Conservation (phyloP, 75 land plant genomes). For the Picea sitchensis region DNA sequence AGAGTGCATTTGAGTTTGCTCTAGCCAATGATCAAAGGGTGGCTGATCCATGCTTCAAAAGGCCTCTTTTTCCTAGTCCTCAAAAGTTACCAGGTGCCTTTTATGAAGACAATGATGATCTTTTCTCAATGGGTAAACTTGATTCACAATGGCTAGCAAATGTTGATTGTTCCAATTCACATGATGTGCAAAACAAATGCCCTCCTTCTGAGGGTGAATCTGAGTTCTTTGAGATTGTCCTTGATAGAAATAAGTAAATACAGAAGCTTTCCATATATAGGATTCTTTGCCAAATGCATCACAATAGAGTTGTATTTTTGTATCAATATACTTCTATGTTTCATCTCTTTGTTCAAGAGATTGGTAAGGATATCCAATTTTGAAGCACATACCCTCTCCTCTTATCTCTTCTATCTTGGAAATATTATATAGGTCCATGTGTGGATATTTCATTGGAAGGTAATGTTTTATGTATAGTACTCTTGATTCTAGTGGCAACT, state of each 20-base stretch:
- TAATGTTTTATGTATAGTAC: too few species aligned
- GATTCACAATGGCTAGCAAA: conserved; percentile 34
- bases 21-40: conserved; percentile 61
- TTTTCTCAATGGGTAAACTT: conserved; percentile 71
- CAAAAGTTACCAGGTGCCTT: not conserved
- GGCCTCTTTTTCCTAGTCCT: not conserved
- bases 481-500: too few species aligned
- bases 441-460: too few species aligned
- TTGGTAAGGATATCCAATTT: too few species aligned
- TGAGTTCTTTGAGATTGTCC: conserved; percentile 53
- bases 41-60: conserved; percentile 41
- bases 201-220: conserved; percentile 27
- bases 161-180: conserved; percentile 5
- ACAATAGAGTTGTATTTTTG: too few species aligned
- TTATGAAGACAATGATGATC: conserved; percentile 57
- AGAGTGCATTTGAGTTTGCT: conserved; percentile 47
- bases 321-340: too few species aligned
- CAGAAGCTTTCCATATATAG: not conserved
- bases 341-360: too few species aligned
- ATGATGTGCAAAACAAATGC: not conserved
- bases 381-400: too few species aligned
- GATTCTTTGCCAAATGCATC: not conserved
- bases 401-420: too few species aligned
- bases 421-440: too few species aligned
- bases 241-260: conserved; percentile 16